Evolutionary conservation across 1,139 yeast genomes (phyloP), one percentile per base, ranked within the genome.

Genomic region (Hansenula lynferdii): DNA sequence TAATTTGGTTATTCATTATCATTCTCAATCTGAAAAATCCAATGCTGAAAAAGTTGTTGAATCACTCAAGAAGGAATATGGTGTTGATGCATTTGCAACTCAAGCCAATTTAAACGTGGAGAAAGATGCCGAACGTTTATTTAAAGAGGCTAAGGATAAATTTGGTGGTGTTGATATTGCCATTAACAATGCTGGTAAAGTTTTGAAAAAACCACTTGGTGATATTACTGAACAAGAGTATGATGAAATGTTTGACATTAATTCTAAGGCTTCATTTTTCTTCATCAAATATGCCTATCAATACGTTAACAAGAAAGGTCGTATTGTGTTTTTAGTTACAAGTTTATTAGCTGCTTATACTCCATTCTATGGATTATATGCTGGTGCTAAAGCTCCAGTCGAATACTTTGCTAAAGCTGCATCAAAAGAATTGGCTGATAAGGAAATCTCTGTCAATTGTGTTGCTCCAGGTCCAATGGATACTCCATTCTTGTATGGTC

Each of bases 381-480:
- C 77, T 54, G 85, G 82, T 42, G 64, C 79, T 23, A 79, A 78
- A 59, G 72, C 78, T 5, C 72, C 77, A n/a, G 84, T 78, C 40
- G 82, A 76, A 53, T 71, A 66, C 58, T 75, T 74, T 59, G 57
- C 70, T 41, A 75, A 77, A 50, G 61, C 81, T 17, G 73, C 78
- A 14, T 72, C 83, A 14, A 76, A 78, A 58, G 85, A 79, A 54
- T 65, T 75, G 43, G 64, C 61, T 22, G 57, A 62, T 18, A 69
- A 63, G 48, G 67, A 69, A 10, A 72, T 79, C 43, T 65, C 76
- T 10, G 80, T 74, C 50, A 77, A 74, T 51, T 67, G 72, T 50
- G 75, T 79, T 42, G 82, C 84, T 5, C 85, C 85, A 35, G 85
- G 85, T 34, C 85, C 85, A 34, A 79, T 79, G 83, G 84, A 78